These are phyloP conservation scores for Decorospora gaudefroyi DNA, from an alignment of 2,329 filamentous ascomycete species.

Conservation along the genomic window DNA sequence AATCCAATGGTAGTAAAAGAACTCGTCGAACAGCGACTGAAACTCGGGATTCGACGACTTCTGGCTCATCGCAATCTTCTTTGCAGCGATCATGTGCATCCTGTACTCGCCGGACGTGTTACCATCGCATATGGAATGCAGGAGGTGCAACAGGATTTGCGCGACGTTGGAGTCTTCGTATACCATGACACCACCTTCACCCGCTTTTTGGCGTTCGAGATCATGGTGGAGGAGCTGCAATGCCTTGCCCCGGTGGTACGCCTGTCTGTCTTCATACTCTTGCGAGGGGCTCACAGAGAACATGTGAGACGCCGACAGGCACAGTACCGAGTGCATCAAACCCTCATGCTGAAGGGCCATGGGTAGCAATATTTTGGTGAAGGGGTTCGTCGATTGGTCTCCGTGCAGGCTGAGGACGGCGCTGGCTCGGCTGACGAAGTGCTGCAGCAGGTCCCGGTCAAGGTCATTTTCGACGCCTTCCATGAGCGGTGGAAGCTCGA, in stretches of 20 bases:
- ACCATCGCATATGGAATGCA: slow-evolving; percentile 65
- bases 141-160: slow-evolving; percentile 62
- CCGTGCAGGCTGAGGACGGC: slow-evolving; percentile 80
- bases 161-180: slow-evolving; percentile 64
- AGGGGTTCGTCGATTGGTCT: slow-evolving; percentile 75
- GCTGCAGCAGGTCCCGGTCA: slow-evolving; percentile 79
- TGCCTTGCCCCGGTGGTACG: slow-evolving; percentile 43
- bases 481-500: slow-evolving; percentile 65
- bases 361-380: slow-evolving; percentile 80
- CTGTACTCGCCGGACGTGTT: slow-evolving; percentile 71
- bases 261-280: slow-evolving; percentile 58
- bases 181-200: slow-evolving; percentile 43
- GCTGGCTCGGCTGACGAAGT: slow-evolving; percentile 80
- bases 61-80: slow-evolving; percentile 65
- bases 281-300: slow-evolving; percentile 57
- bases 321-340: slow-evolving; percentile 88
- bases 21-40: slow-evolving; percentile 71
- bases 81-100: slow-evolving; percentile 77
- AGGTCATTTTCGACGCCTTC: slow-evolving; percentile 79
- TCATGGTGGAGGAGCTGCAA: slow-evolving; percentile 58
- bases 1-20: slow-evolving; percentile 81
- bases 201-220: slow-evolving; percentile 45
- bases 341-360: slow-evolving; percentile 79
- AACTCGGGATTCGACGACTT: slow-evolving; percentile 69
- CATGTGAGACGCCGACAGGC: slow-evolving; percentile 77